Conservation (phyloP, 768 basidiomycete genomes). For the Holtermanniella nyarrowii region DNA sequence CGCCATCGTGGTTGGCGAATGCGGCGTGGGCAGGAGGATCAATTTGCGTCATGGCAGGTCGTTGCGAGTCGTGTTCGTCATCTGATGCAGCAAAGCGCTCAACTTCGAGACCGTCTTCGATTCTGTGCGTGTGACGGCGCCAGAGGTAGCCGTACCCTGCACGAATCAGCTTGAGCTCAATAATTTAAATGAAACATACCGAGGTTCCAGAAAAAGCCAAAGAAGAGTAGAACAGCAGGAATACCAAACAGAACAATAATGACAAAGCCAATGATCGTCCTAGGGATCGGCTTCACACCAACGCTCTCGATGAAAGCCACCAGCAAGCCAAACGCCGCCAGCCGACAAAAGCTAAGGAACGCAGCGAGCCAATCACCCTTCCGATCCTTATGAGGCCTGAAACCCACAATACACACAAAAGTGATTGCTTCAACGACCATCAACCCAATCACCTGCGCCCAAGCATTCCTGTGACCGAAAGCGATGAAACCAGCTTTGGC, state of each 20-base stretch:
- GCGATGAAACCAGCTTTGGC: constrained; percentile 63
- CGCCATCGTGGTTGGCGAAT: not conserved
- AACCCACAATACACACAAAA: constrained; percentile 48
- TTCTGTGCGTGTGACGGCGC: constrained; percentile 30
- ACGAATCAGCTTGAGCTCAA: not conserved
- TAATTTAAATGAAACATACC: constrained; percentile 12
- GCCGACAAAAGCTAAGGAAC: constrained; percentile 57
- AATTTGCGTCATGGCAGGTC: constrained; percentile 24
- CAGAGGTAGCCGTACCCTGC: constrained; percentile 36
- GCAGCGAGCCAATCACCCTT: constrained; percentile 61
- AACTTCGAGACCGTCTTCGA: constrained; percentile 39
- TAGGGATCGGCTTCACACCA: constrained; percentile 60
- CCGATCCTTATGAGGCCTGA: constrained; percentile 56
- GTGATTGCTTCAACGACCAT: constrained; percentile 58
- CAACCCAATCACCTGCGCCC: constrained; percentile 59
- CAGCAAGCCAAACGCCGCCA: constrained; percentile 60
- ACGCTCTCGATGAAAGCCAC: constrained; percentile 65
- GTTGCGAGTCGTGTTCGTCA: constrained; percentile 19
- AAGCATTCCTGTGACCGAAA: constrained; percentile 48
- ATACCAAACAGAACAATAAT: constrained; percentile 62
- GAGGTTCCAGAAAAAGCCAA: constrained; percentile 54
- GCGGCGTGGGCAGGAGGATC: constrained; percentile 6
- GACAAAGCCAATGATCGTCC: constrained; percentile 69
- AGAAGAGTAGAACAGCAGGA: constrained; percentile 57
- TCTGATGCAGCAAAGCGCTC: constrained; percentile 23